phyloP scores from a whole-genome alignment of 345 rosid genomes.

The Salix arbutifolia region DNA sequence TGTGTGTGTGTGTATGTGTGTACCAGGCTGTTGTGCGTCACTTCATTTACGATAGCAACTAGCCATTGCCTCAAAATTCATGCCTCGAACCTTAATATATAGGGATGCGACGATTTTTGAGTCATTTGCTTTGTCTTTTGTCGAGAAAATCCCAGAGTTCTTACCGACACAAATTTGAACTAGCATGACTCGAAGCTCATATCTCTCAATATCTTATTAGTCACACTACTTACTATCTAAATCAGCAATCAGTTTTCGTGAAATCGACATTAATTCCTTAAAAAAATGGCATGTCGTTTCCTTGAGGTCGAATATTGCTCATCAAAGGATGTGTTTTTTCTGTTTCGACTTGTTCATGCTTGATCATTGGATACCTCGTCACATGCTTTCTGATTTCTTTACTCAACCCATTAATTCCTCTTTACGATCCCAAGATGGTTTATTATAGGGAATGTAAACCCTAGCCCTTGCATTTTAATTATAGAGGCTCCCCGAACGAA shows the following conservation, averaged over 20 bases:
- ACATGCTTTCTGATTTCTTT: constrained; percentile 21
- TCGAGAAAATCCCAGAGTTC: constrained; percentile 16
- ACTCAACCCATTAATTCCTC: constrained; percentile 9
- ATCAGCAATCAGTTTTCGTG: constrained; percentile 3
- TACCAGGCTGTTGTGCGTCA: too few species aligned
- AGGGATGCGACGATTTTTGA: neutral
- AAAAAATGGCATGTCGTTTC: constrained; percentile 32
- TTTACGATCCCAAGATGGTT: constrained; percentile 28
- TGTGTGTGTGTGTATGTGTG: too few species aligned
- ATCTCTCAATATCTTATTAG: neutral
- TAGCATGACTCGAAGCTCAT: constrained; percentile 8
- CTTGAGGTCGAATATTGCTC: constrained; percentile 27
- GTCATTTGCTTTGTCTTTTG: constrained; percentile 12
- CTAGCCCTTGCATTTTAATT: neutral
- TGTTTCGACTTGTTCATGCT: constrained; percentile 28
- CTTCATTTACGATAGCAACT: too few species aligned
- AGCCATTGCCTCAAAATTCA: neutral
- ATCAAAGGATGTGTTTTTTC: constrained; percentile 36
- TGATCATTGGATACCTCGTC: constrained; percentile 44
- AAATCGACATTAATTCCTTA: constrained; percentile 16
- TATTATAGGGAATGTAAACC: constrained; percentile 1
- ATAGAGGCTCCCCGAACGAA: constrained; percentile 5
- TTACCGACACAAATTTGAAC: constrained; percentile 10
- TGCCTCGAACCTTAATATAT: neutral
- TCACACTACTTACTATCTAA: neutral